These are phyloP conservation scores for Camillea tinctor DNA, from an alignment of 2,329 filamentous ascomycete genomes.

Conservation along the genomic window DNA sequence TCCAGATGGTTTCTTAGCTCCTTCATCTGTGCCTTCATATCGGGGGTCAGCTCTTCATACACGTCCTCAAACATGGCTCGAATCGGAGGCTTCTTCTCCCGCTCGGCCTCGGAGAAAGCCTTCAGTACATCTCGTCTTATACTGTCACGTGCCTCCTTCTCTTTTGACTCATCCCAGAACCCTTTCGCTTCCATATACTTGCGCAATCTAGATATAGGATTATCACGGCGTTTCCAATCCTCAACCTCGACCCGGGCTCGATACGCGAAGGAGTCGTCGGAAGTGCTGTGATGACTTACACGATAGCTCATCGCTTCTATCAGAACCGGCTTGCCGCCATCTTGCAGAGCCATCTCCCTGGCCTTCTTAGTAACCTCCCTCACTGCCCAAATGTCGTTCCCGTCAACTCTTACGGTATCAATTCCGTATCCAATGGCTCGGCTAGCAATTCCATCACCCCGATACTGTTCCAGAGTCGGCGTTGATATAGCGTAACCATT, in stretches of 20 bases:
- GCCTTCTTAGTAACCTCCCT: conserved; percentile 77
- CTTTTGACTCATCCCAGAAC: conserved; percentile 81
- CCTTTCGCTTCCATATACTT: conserved; percentile 87
- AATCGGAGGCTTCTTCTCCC: conserved; percentile 74
- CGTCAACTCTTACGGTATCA: conserved; percentile 86
- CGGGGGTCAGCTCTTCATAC: conserved; percentile 83
- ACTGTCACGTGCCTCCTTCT: conserved; percentile 67
- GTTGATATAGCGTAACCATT: conserved; percentile 92
- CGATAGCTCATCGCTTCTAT: conserved; percentile 98
- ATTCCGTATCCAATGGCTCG: conserved; percentile 90
- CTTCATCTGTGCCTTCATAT: conserved; percentile 71
- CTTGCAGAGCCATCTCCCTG: conserved; percentile 71
- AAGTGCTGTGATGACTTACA: conserved; percentile 96
- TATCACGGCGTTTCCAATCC: conserved; percentile 89
- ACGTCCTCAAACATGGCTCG: conserved; percentile 79
- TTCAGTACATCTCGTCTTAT: conserved; percentile 74
- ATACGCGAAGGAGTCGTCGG: conserved; percentile 95
- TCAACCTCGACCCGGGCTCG: conserved; percentile 91
- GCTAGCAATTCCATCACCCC: conserved; percentile 86
- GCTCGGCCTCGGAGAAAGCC: conserved; percentile 82
- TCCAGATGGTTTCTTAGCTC: conserved; percentile 75
- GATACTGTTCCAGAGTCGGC: conserved; percentile 85
- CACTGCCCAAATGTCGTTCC: conserved; percentile 92
- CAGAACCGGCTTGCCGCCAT: conserved; percentile 79
- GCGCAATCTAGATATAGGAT: conserved; percentile 78